Evolutionary conservation across 208 protist genomes (phyloP).

Genomic region (Crithidia fasciculata): DNA sequence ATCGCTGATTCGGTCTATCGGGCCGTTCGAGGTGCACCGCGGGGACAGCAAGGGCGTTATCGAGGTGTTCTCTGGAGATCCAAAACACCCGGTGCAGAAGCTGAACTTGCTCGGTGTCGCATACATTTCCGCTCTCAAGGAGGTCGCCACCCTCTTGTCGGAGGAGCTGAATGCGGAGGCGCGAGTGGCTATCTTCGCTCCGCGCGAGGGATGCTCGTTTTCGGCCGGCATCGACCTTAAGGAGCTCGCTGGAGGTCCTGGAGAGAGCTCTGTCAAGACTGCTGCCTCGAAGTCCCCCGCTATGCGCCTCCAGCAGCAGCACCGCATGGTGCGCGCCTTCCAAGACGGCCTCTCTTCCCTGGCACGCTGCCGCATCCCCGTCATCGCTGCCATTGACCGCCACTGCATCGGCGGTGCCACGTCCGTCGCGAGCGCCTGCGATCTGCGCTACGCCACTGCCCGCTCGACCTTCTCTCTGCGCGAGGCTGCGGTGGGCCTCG

Average conservation of each 20-base stretch:
- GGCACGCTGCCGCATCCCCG: constrained; percentile 64
- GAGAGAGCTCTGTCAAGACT: no score
- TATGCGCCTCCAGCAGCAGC: constrained; percentile 64
- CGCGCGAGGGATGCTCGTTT: constrained; percentile 59
- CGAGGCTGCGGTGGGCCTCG: constrained; percentile 73
- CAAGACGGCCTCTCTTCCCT: constrained; percentile 62
- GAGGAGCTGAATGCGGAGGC: constrained; percentile 58
- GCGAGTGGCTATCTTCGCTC: constrained; percentile 59
- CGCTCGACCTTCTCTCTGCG: constrained; percentile 61
- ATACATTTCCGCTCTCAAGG: constrained; percentile 47
- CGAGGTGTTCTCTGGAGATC: constrained; percentile 50
- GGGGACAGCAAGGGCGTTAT: constrained; percentile 42
- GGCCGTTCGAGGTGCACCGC: constrained; percentile 47
- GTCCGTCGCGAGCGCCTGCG: constrained; percentile 69
- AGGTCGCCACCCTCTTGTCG: constrained; percentile 40
- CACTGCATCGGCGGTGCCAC: constrained; percentile 81
- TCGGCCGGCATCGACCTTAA: constrained; percentile 66
- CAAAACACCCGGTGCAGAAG: constrained; percentile 43
- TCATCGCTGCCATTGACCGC: constrained; percentile 66
- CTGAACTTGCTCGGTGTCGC: constrained; percentile 62
- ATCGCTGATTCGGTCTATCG: constrained; percentile 34
- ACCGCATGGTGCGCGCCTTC: constrained; percentile 50
- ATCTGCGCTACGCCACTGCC: constrained; percentile 65
- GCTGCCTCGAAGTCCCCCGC: constrained; percentile 34
- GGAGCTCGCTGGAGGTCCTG: constrained; percentile 11